Conservation (phyloP, 495 filamentous ascomycete genomes). For the Aspergillus conjunctus region DNA sequence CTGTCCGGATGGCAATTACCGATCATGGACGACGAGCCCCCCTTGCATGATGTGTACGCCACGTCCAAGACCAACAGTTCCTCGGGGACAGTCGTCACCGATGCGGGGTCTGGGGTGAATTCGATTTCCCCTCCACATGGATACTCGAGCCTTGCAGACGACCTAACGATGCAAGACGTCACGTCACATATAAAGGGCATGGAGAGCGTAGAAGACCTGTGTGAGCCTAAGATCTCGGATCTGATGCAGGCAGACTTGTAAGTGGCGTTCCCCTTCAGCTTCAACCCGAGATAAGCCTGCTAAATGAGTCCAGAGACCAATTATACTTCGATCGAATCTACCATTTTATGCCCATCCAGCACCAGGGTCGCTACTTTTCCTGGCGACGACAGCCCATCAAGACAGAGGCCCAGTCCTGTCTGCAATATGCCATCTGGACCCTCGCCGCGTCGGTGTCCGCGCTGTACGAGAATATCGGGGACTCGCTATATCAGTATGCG, state of each 20-base stretch:
- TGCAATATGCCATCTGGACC: constrained; percentile 58
- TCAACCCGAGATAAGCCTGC: background rate
- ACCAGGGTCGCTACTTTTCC: constrained; percentile 35
- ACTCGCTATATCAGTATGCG: constrained; percentile 45
- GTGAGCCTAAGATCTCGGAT: background rate
- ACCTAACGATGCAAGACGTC: background rate
- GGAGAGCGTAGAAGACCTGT: background rate
- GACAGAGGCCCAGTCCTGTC: constrained; percentile 33
- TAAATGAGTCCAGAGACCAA: constrained; percentile 35
- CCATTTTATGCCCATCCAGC: constrained; percentile 48
- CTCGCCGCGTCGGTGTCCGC: constrained; percentile 49
- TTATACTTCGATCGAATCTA: constrained; percentile 57
- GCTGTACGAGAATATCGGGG: constrained; percentile 44
- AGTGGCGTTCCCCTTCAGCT: background rate
- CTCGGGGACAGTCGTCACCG: background rate
- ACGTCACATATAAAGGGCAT: background rate
- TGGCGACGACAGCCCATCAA: constrained; percentile 19
- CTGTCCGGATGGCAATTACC: background rate
- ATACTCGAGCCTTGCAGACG: background rate
- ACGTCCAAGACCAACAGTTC: background rate
- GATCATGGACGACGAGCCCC: background rate
- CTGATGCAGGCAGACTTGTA: background rate
- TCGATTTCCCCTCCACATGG: background rate
- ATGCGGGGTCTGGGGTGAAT: background rate
- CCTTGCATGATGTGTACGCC: background rate